phyloP scores from a whole-genome alignment of 2,329 filamentous ascomycete species.

The Penicillium brevicompactum region DNA sequence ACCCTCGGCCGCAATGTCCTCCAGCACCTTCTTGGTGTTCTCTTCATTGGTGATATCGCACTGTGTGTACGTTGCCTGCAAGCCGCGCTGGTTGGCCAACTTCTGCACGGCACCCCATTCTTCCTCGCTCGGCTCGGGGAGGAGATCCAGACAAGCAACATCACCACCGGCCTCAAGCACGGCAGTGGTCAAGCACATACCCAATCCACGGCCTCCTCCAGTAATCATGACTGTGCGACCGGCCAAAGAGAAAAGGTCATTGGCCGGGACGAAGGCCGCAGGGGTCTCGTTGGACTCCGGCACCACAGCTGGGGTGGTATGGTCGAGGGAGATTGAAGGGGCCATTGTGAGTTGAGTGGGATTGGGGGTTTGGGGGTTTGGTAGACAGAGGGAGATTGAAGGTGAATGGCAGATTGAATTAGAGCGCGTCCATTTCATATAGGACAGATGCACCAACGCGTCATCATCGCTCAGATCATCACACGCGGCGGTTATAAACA shows the following conservation, averaged over 20 bases:
- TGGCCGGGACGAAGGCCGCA: constrained; percentile 22
- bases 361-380: not conserved
- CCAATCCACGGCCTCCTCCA: constrained; percentile 55
- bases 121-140: constrained; percentile 33
- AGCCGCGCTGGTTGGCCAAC: constrained; percentile 38
- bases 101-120: constrained; percentile 49
- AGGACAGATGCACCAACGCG: not conserved
- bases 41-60: constrained; percentile 54
- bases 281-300: constrained; percentile 38
- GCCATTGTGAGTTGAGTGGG: constrained; percentile 18
- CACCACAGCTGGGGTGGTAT: constrained; percentile 21
- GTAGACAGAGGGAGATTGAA: not conserved
- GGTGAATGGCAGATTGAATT: not conserved
- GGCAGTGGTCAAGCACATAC: constrained; percentile 53
- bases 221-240: constrained; percentile 49
- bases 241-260: constrained; percentile 49
- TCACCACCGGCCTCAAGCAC: constrained; percentile 54
- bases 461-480: not conserved
- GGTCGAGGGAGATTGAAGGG: constrained; percentile 25
- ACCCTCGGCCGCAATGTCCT: constrained; percentile 36
- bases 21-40: constrained; percentile 38
- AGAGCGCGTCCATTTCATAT: constrained; percentile 9
- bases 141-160: constrained; percentile 53
- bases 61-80: constrained; percentile 44
- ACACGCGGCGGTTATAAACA: constrained; percentile 16